Evolutionary conservation across 306 rosid genomes (phyloP).

Genomic region (Alnus glutinosa): DNA sequence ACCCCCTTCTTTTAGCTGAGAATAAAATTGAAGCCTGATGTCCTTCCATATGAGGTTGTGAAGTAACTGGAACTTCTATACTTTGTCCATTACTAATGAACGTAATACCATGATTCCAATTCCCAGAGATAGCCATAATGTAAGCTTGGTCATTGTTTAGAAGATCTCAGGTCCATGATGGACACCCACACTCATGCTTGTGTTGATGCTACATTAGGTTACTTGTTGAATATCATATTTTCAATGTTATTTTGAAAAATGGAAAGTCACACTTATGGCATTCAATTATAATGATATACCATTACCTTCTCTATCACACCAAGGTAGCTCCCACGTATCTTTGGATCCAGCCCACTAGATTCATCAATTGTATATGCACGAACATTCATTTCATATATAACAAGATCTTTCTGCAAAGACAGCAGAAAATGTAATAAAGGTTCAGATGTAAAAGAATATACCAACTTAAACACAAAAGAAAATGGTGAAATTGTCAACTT

Average conservation of each 20-base stretch:
- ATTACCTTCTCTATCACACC: constrained; percentile 94
- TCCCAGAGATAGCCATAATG: too few relatives aligned
- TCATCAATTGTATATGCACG: constrained; percentile 86
- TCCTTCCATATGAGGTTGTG: too few relatives aligned
- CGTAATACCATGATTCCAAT: too few relatives aligned
- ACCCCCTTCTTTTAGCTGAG: too few relatives aligned
- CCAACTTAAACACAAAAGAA: constrained; percentile 20
- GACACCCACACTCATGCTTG: background rate
- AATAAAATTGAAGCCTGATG: too few relatives aligned
- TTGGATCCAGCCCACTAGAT: constrained; percentile 73
- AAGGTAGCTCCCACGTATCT: constrained; percentile 80
- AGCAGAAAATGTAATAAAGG: constrained; percentile 28
- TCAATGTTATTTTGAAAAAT: background rate
- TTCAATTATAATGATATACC: constrained; percentile 13
- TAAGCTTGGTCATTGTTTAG: too few relatives aligned
- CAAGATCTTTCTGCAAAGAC: constrained; percentile 85
- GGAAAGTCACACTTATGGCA: background rate
- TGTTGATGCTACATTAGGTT: background rate
- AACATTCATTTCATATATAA: constrained; percentile 92
- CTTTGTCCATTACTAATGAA: too few relatives aligned
- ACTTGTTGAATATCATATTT: background rate
- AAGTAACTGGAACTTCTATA: too few relatives aligned
- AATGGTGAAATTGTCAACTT: constrained; percentile 19
- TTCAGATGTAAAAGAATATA: constrained; percentile 18
- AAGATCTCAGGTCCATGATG: background rate